phyloP scores from a whole-genome alignment of 352 stramenopile species.

The Elongisporangium undulatum region DNA sequence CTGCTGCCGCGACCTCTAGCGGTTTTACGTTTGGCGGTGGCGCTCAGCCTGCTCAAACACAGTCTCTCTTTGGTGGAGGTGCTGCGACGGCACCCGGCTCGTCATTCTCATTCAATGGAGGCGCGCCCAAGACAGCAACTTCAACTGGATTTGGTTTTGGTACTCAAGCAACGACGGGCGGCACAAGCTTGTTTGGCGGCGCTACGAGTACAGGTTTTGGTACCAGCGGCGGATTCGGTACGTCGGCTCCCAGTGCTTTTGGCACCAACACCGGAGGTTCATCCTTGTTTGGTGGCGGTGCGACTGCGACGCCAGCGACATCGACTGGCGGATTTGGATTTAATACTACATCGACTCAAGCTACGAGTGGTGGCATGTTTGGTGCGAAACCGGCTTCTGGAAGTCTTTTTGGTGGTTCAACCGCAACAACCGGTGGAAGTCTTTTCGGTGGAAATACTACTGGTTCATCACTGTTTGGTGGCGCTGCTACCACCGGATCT shows the following conservation, averaged over 20 bases:
- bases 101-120: background rate
- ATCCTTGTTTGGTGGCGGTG: background rate
- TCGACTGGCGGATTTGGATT: background rate
- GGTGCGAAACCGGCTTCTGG: background rate
- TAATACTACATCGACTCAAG: background rate
- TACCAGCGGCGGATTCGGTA: background rate
- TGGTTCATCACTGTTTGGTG: background rate
- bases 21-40: conserved; percentile 35
- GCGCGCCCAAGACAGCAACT: background rate
- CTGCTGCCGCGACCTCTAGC: conserved; percentile 6
- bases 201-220: background rate
- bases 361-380: background rate
- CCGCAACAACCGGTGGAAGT: background rate
- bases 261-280: background rate
- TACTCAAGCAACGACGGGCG: background rate
- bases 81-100: background rate
- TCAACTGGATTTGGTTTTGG: background rate
- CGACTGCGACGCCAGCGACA: background rate
- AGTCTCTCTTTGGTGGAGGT: background rate
- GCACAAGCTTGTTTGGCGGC: background rate
- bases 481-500: background rate
- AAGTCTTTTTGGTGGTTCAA: background rate
- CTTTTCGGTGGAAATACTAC: background rate
- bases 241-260: background rate
- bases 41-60: background rate